A percentile compares a stretch with the other conserved stretches of the same genome.
phyloP scores from a whole-genome alignment of 192 early-diverging fungal genomes.

The Radiomyces spectabilis region DNA sequence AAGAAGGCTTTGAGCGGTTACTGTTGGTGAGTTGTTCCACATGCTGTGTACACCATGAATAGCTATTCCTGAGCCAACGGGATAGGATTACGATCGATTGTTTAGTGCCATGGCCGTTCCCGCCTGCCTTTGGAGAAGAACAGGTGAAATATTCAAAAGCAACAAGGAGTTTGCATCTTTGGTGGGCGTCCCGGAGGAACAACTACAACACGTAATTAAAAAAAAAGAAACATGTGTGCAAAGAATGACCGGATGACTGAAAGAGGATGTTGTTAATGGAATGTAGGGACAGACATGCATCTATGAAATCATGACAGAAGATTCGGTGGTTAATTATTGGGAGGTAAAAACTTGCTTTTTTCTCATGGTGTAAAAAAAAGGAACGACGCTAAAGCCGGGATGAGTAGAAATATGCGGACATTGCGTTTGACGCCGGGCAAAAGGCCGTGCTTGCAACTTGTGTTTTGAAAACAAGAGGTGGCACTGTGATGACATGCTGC shows the following conservation, averaged over 20 bases:
- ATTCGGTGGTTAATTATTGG: constrained; percentile 94
- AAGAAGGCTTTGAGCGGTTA: constrained; percentile 95
- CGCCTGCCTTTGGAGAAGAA: constrained; percentile 91
- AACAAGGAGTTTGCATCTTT: constrained; percentile 93
- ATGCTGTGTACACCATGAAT: background rate
- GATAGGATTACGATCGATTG: constrained; percentile 88
- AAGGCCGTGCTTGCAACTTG: constrained; percentile 95
- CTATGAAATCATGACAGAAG: constrained; percentile 74
- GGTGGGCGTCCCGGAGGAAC: constrained; percentile 76
- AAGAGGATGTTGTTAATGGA: too few relatives aligned
- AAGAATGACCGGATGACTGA: too few relatives aligned
- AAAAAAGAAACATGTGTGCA: constrained; percentile 1
- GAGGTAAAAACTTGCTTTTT: constrained; percentile 41
- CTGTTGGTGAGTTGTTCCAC: constrained; percentile 57
- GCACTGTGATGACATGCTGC: constrained; percentile 68
- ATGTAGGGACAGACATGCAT: constrained; percentile 18
- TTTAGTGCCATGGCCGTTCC: constrained; percentile 96
- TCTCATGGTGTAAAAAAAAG: background rate
- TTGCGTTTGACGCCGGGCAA: constrained; percentile 94
- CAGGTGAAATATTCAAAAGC: constrained; percentile 94
- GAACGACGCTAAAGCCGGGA: background rate
- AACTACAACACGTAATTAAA: constrained; percentile 64
- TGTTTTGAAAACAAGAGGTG: constrained; percentile 51
- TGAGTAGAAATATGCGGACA: constrained; percentile 85
- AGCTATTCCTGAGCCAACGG: background rate